Conservation (phyloP, 2,329 filamentous ascomycete genomes). For the Neurospora sp. region DNA sequence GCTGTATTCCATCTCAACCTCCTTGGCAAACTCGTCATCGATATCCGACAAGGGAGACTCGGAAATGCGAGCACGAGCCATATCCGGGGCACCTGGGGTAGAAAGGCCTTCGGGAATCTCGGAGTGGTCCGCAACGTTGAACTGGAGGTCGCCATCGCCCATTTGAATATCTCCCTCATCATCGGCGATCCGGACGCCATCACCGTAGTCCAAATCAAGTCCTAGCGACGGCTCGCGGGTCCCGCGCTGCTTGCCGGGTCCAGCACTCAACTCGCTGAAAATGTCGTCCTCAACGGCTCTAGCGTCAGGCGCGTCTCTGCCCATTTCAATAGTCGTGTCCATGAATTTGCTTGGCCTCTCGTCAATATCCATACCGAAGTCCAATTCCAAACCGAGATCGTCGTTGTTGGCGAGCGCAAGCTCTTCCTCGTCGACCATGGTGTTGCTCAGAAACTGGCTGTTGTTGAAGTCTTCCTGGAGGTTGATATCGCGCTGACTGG, state of each 20-base stretch:
- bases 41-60: conserved; percentile 63
- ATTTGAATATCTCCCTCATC: conserved; percentile 55
- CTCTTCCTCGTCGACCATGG: conserved; percentile 48
- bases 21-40: conserved; percentile 50
- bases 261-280: conserved; percentile 52
- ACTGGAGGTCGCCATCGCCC: conserved; percentile 54
- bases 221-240: conserved; percentile 44
- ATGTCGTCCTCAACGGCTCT: conserved; percentile 61
- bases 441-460: conserved; percentile 72
- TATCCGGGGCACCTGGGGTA: conserved; percentile 38
- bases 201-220: conserved; percentile 40
- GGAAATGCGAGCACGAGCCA: conserved; percentile 51
- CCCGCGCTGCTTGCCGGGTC: conserved; percentile 43
- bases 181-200: conserved; percentile 48
- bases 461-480: conserved; percentile 59
- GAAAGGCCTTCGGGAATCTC: conserved; percentile 19
- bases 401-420: conserved; percentile 45
- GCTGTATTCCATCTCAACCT: conserved; percentile 49
- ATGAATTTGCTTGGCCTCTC: conserved; percentile 39
- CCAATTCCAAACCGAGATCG: conserved; percentile 63
- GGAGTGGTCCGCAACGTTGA: conserved; percentile 51
- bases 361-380: conserved; percentile 65
- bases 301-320: conserved; percentile 69
- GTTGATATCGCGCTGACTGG: conserved; percentile 55
- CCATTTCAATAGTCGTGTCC: conserved; percentile 70